phyloP scores from a whole-genome alignment of 495 filamentous ascomycete genomes.

The Penicillium ochrochloron region DNA sequence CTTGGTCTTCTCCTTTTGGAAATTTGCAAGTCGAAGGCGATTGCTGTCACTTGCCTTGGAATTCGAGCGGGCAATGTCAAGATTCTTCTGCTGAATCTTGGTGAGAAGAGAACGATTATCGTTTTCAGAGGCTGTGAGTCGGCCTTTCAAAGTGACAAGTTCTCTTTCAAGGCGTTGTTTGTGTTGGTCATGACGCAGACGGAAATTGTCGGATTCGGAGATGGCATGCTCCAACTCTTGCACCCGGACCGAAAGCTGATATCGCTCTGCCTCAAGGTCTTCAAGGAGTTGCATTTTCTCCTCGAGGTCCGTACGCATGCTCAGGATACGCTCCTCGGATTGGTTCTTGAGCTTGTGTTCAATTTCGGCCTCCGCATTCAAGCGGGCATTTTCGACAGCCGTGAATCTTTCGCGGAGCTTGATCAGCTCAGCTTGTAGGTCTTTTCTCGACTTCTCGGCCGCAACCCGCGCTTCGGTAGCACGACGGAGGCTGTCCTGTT shows the following conservation, averaged over 20 bases:
- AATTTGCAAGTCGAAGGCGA: conserved; percentile 70
- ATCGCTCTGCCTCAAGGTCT: conserved; percentile 76
- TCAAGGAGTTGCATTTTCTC: conserved; percentile 69
- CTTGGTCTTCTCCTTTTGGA: conserved; percentile 85
- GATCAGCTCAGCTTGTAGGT: conserved; percentile 83
- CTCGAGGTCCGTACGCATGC: conserved; percentile 77
- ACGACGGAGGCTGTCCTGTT: conserved; percentile 90
- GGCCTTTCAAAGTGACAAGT: conserved; percentile 88
- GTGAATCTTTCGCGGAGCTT: conserved; percentile 80
- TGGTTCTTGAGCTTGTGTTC: conserved; percentile 79
- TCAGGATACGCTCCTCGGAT: conserved; percentile 81
- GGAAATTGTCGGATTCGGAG: conserved; percentile 84
- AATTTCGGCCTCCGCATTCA: conserved; percentile 77
- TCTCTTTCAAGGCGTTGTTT: conserved; percentile 93
- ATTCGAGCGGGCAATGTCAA: conserved; percentile 90
- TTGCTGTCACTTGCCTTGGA: conserved; percentile 86
- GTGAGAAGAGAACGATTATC: conserved; percentile 95
- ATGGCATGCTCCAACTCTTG: conserved; percentile 83
- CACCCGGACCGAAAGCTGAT: conserved; percentile 71
- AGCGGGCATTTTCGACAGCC: conserved; percentile 80
- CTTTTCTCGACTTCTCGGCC: conserved; percentile 86
- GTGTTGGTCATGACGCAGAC: conserved; percentile 84
- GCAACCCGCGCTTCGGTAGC: conserved; percentile 77
- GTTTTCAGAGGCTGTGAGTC: conserved; percentile 91
- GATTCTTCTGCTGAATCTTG: conserved; percentile 96